phyloP scores from a whole-genome alignment of 768 basidiomycete species.

The Chalciporus pseudorubinellus region DNA sequence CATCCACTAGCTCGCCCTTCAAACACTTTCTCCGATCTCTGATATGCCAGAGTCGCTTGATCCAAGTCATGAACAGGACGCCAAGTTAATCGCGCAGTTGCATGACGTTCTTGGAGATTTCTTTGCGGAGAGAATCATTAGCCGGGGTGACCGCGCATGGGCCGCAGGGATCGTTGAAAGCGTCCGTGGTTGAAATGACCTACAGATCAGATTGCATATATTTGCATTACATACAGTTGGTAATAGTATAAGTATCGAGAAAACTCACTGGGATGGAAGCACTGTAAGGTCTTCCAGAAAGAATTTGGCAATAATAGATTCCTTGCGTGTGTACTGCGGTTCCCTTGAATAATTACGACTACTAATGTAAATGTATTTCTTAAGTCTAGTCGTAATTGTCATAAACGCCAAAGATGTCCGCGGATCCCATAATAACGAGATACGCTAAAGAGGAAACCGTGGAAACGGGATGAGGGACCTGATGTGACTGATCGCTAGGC shows the following conservation, averaged over 20 bases:
- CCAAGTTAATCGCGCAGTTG: constrained; percentile 44
- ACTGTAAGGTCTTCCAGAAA: too few relatives aligned
- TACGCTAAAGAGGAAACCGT: not conserved
- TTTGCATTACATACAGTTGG: not conserved
- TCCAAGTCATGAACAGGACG: constrained; percentile 45
- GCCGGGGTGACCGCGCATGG: constrained; percentile 59
- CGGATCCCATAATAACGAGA: not conserved
- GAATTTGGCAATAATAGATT: too few relatives aligned
- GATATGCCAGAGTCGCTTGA: constrained; percentile 61
- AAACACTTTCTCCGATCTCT: constrained; percentile 55
- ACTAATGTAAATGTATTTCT: not conserved
- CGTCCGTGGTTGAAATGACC: constrained; percentile 14
- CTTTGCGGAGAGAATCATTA: constrained; percentile 52
- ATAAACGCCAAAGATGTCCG: not conserved
- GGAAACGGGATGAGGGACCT: not conserved
- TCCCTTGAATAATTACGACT: not conserved
- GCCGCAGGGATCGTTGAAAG: constrained; percentile 52
- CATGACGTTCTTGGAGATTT: constrained; percentile 56
- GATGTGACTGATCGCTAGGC: not conserved
- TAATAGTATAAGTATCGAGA: too few relatives aligned
- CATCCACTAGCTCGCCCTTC: constrained; percentile 53
- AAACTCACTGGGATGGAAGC: too few relatives aligned
- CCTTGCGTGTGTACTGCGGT: too few relatives aligned
- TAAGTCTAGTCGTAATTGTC: not conserved
- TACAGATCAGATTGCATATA: not conserved